A percentile compares a stretch with the other conserved stretches of the same genome.
phyloP scores from a whole-genome alignment of 1,139 yeast species.

The Blastobotrys niveus region DNA sequence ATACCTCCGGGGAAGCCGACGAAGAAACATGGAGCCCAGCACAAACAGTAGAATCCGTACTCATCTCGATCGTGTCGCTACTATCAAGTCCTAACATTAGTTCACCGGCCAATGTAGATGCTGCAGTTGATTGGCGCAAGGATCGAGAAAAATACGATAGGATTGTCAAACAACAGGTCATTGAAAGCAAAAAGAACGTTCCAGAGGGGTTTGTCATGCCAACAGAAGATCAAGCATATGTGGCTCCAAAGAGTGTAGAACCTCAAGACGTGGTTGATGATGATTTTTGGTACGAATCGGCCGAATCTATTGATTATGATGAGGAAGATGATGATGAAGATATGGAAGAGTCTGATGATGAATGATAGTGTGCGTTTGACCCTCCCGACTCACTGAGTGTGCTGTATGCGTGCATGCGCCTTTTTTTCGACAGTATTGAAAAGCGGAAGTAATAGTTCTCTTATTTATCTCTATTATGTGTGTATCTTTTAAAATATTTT shows the following conservation, averaged over 20 bases:
- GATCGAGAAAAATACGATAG: constrained; percentile 73
- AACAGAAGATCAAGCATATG: constrained; percentile 50
- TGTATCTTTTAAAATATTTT: no score
- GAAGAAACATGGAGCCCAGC: constrained; percentile 90
- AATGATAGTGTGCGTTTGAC: no score
- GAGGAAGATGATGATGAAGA: constrained; percentile 23
- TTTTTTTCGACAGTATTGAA: background rate
- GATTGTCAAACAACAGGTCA: constrained; percentile 77
- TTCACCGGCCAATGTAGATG: constrained; percentile 96
- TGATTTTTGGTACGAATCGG: constrained; percentile 80
- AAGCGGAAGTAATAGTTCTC: background rate
- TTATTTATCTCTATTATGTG: background rate
- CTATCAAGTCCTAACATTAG: constrained; percentile 89
- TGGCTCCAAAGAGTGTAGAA: constrained; percentile 40
- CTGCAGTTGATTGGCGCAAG: constrained; percentile 86
- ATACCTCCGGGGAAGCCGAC: constrained; percentile 85
- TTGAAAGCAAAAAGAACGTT: constrained; percentile 72
- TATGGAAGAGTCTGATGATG: constrained; percentile 1
- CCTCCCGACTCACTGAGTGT: background rate
- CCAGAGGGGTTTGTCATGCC: constrained; percentile 87
- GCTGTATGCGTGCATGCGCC: background rate
- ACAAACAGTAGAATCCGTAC: constrained; percentile 86
- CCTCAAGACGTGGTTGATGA: constrained; percentile 70
- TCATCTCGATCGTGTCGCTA: constrained; percentile 81
- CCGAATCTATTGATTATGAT: constrained; percentile 52